Base-by-base conservation (phyloP, 176 grass and related monocot genomes). In the Hyparrhenia diplandra region DNA sequence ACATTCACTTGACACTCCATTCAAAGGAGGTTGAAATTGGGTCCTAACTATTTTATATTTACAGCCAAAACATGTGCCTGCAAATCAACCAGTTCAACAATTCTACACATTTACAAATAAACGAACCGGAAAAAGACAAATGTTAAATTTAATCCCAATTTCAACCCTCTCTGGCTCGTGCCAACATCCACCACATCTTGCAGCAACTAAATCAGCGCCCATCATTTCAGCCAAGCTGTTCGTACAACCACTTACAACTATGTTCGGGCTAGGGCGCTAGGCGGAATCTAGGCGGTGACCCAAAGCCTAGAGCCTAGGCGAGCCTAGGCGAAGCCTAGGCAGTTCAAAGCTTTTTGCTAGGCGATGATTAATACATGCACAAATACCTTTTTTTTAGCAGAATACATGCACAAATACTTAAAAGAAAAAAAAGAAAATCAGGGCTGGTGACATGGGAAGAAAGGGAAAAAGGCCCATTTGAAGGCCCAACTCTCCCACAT, bases 131-230 rank as follows among this genome's bases (percentile, higher is more conserved):
- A 88, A 81, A 8, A 7, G 23, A 39, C 6, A 46, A 65, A 27
- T 18, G 54, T 24, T 35, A 59, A 57, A 89, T 81, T 51, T 43
- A 64, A 77, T 72, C 29, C 21, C 30, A 28, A 47, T 59, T 30
- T 73, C 60, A 16, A 29, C 47, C n/a, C 35, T 21, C 45, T 3
- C 27, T 12, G 0, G 20, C 42, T 45, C 32, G 14, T 1, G 7
- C 77, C 36, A 76, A 24, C 10, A 45, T 51, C 23, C 30, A 69
- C 6, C 37, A 2, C 2, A 3, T 57, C 70, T 51, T 35, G 34
- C 42, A 76, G 77, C 70, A 89, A 85, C 72, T 39, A 71, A 76
- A 80, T 29, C 11, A 30, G 17, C 54, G 32, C 41, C 23, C 32
- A 29, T 20, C 16, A 57, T 77, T 80, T 52, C 11, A 75, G 23